Percentiles rank a stretch among this genome's conserved stretches.
Conservation (phyloP, 1,139 yeast genomes). For the Suhomyces wounanorum region DNA sequence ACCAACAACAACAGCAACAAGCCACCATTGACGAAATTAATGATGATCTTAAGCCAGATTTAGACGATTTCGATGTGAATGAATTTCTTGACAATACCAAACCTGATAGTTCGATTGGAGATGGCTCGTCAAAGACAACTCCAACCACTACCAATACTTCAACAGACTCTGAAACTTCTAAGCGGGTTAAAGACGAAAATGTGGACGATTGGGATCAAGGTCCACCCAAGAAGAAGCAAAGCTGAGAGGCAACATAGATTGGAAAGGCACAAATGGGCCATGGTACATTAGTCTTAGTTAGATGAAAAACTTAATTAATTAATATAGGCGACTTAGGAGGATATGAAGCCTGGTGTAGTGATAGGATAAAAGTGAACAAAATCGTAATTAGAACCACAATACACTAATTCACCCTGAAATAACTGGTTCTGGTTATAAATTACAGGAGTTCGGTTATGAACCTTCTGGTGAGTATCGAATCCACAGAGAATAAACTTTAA, state of each 20-base stretch:
- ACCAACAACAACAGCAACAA: conserved; percentile 39
- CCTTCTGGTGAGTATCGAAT: no score
- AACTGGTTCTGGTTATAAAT: no score
- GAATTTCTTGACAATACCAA: conserved; percentile 31
- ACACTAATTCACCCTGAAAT: no score
- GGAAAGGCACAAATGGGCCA: not conserved
- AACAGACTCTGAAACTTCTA: not conserved
- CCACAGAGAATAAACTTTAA: no score
- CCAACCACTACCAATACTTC: not conserved
- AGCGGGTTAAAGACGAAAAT: not conserved
- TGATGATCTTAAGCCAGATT: conserved; percentile 20
- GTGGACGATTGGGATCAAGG: conserved; percentile 3
- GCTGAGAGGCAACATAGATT: no score
- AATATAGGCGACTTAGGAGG: no score
- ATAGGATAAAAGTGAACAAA: no score
- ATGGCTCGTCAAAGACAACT: not conserved
- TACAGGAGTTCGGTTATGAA: no score
- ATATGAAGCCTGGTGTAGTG: no score
- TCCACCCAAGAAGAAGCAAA: conserved; percentile 5
- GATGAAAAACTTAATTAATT: not conserved
- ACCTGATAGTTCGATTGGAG: not conserved
- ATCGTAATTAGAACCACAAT: no score
- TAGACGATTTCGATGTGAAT: conserved; percentile 42
- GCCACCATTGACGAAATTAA: conserved; percentile 17
- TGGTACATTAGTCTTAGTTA: not conserved